Percentiles rank a stretch among this genome's conserved stretches.
Evolutionary conservation across 1,284 basidiomycete genomes (phyloP).

Genomic region (Trichosporon sp.): DNA sequence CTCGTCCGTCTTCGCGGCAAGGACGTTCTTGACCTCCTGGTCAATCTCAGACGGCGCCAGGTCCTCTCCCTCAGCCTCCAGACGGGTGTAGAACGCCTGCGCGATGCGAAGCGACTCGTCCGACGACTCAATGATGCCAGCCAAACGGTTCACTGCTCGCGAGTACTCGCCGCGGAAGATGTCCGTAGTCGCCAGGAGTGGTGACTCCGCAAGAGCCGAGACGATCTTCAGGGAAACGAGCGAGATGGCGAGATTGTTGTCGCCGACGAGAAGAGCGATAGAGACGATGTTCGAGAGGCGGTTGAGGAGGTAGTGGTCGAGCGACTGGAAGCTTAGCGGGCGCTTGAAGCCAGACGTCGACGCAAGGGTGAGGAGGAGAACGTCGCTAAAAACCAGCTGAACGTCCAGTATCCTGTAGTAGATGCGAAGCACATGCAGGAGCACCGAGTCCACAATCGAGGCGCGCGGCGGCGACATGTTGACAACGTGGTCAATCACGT

Average conservation of each 20-base stretch:
- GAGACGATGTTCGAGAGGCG: constrained; percentile 68
- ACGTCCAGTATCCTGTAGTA: constrained; percentile 75
- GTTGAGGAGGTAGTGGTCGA: constrained; percentile 79
- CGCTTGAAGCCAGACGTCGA: constrained; percentile 51
- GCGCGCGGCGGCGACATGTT: constrained; percentile 55
- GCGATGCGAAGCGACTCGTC: constrained; percentile 81
- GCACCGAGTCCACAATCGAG: constrained; percentile 54
- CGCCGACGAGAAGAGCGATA: constrained; percentile 76
- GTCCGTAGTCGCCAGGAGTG: constrained; percentile 55
- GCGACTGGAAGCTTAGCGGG: constrained; percentile 42
- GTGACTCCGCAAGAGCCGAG: constrained; percentile 58
- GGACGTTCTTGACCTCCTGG: constrained; percentile 25
- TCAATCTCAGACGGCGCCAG: constrained; percentile 39
- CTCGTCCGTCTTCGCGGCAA: constrained; percentile 24
- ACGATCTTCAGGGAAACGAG: constrained; percentile 78
- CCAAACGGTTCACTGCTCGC: constrained; percentile 57
- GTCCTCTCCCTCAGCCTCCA: constrained; percentile 58
- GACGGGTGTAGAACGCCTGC: constrained; percentile 67
- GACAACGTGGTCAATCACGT: constrained; percentile 45
- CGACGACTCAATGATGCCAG: constrained; percentile 75
- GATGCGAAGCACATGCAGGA: constrained; percentile 76
- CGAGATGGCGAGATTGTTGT: constrained; percentile 66
- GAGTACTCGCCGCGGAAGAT: constrained; percentile 58
- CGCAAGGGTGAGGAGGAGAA: constrained; percentile 72
- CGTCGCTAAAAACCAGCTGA: constrained; percentile 84